These are phyloP conservation scores for Helianthus tuberosus DNA, from an alignment of 129 eudicot species.

Conservation along the genomic window DNA sequence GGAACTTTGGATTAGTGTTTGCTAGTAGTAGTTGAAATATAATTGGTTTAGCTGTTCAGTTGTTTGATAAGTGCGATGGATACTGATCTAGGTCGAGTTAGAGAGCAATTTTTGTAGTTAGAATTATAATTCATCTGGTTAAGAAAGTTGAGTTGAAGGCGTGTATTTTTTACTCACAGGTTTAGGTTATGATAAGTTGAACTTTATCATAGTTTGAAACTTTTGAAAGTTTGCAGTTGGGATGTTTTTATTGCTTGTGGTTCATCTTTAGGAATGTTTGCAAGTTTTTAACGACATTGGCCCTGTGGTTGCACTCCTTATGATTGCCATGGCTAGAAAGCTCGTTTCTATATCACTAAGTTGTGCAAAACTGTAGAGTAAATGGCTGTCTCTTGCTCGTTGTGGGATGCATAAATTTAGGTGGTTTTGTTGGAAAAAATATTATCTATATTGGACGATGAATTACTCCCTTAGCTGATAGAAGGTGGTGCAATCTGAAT, in stretches of 20 bases:
- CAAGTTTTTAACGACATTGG: background rate
- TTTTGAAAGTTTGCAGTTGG: background rate
- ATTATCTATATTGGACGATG: background rate
- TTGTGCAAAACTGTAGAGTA: conserved; percentile 9
- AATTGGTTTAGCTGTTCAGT: conserved; percentile 1
- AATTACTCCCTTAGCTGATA: background rate
- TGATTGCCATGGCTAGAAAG: background rate
- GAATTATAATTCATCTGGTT: background rate
- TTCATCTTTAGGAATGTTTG: conserved; percentile 11
- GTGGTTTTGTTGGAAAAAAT: conserved; percentile 6
- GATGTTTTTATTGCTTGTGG: conserved; percentile 6
- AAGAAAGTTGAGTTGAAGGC: background rate
- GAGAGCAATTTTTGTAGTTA: background rate
- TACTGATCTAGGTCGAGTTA: background rate
- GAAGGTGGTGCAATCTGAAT: background rate
- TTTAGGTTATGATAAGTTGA: conserved; percentile 10
- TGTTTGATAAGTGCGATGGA: conserved; percentile 6
- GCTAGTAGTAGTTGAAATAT: conserved; percentile 23
- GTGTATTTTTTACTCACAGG: background rate
- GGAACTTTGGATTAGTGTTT: conserved; percentile 2
- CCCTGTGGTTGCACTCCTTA: conserved; percentile 10
- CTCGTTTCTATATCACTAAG: background rate
- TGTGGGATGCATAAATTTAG: conserved; percentile 5
- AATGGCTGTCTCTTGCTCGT: background rate
- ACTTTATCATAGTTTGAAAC: conserved; percentile 9